A percentile compares a stretch with the other conserved stretches of the same genome.
Conservation (phyloP, 257 asterid genomes). For the Solanum corneliomulleri region DNA sequence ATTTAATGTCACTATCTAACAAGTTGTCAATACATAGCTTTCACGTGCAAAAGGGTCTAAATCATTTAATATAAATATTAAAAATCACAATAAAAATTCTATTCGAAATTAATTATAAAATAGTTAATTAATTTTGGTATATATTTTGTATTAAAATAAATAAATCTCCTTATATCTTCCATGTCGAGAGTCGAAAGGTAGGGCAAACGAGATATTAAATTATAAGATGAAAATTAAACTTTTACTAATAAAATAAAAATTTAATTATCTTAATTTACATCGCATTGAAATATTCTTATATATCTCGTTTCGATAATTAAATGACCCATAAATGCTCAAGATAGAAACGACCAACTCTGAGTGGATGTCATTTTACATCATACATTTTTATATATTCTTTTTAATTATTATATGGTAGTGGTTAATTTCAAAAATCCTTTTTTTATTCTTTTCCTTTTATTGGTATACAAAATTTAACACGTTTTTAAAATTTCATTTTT, state of each 20-base stretch:
- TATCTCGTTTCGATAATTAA: background rate
- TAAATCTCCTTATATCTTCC: too few relatives aligned
- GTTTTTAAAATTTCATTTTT: background rate
- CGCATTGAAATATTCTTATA: background rate
- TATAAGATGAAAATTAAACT: too few relatives aligned
- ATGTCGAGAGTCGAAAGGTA: too few relatives aligned
- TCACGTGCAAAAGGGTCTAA: background rate
- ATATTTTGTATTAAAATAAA: background rate
- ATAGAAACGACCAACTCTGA: background rate
- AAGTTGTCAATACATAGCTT: background rate
- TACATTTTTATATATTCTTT: background rate
- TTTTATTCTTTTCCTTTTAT: background rate
- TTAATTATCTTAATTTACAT: background rate
- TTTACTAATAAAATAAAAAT: fast-evolving
- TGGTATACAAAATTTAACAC: background rate
- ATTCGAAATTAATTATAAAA: background rate
- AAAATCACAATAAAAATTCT: background rate
- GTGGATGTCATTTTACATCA: background rate
- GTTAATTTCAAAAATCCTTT: background rate
- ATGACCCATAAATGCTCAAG: background rate
- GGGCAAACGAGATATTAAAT: background rate
- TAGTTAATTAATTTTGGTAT: background rate
- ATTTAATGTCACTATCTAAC: background rate
- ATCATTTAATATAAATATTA: background rate
- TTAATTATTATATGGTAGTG: background rate